A percentile compares a stretch with the other conserved stretches of the same genome.
These are phyloP conservation scores for Aspergillus oerlinghausenensis DNA, from an alignment of 2,329 filamentous ascomycete genomes.

Conservation along the genomic window DNA sequence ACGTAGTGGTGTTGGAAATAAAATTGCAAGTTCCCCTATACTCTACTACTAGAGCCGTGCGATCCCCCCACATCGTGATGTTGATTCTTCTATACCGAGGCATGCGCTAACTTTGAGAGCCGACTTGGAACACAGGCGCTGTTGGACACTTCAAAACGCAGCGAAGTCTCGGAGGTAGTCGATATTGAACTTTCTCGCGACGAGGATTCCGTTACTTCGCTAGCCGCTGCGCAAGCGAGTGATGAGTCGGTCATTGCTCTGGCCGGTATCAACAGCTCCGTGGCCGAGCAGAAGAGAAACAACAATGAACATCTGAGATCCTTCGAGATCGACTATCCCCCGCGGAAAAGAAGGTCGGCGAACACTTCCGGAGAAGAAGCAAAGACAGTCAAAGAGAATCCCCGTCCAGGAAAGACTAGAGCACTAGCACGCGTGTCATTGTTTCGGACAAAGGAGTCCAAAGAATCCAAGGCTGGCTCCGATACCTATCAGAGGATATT, in stretches of 20 bases:
- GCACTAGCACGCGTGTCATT: conserved; percentile 49
- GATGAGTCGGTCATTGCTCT: conserved; percentile 53
- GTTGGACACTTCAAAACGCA: conserved; percentile 63
- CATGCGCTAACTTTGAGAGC: neutral
- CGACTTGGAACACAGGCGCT: conserved; percentile 50
- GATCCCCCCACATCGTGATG: neutral
- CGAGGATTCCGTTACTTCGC: conserved; percentile 83
- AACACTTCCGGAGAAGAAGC: conserved; percentile 9
- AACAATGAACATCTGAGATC: conserved; percentile 81
- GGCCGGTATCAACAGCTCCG: conserved; percentile 80
- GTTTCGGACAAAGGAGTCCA: conserved; percentile 40
- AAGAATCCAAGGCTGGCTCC: conserved; percentile 26
- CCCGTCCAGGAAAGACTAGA: conserved; percentile 32
- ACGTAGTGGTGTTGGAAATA: conserved; percentile 77
- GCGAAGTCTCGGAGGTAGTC: conserved; percentile 59
- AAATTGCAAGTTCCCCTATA: conserved; percentile 60
- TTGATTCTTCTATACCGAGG: neutral
- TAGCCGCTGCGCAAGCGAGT: conserved; percentile 63
- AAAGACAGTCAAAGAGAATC: conserved; percentile 24
- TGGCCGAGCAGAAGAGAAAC: conserved; percentile 65
- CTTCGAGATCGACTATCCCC: conserved; percentile 59
- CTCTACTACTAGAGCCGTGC: neutral
- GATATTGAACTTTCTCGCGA: conserved; percentile 75
- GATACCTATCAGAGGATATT: conserved; percentile 59
- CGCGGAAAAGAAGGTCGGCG: conserved; percentile 34